Conservation (phyloP, 2,329 filamentous ascomycete species). For the Ascochyta lentis region DNA sequence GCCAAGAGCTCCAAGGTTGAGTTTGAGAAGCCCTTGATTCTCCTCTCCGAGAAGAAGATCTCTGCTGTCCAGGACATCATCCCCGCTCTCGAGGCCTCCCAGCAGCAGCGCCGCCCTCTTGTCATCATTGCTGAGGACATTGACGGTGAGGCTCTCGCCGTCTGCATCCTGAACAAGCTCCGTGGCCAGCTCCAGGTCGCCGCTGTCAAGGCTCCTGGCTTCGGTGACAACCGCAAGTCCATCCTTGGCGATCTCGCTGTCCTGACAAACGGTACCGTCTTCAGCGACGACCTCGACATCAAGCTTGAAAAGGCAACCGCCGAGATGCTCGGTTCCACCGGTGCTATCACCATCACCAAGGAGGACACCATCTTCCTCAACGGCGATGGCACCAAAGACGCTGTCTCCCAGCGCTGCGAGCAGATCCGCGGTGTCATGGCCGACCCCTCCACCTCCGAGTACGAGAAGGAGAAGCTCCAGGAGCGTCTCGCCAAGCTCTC, state of each 20-base stretch:
- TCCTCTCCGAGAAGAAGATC: conserved; percentile 99
- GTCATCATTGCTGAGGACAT: conserved; percentile 99
- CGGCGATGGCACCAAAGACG: conserved; percentile 93
- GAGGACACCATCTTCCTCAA: conserved; percentile 99
- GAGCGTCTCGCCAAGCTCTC: conserved; percentile 99
- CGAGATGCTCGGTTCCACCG: conserved; percentile 95
- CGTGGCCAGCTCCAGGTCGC: conserved; percentile 98
- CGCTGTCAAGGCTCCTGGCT: conserved; percentile 97
- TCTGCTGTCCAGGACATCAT: conserved; percentile 99
- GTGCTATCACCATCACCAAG: conserved; percentile 99
- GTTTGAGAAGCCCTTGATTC: conserved; percentile 98
- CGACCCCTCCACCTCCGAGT: conserved; percentile 93
- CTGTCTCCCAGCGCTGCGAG: conserved; percentile 93
- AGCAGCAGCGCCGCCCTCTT: conserved; percentile 90
- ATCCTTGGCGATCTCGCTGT: conserved; percentile 97
- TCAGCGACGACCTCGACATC: conserved; percentile 96
- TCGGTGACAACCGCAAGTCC: conserved; percentile 99
- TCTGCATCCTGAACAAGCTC: conserved; percentile 99
- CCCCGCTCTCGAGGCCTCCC: conserved; percentile 95
- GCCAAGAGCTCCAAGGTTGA: conserved; percentile 98
- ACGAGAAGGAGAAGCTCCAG: conserved; percentile 99
- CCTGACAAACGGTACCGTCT: conserved; percentile 95
- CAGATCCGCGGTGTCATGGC: conserved; percentile 97
- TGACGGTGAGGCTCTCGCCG: conserved; percentile 95
- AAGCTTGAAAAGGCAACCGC: conserved; percentile 98